phyloP scores from a whole-genome alignment of 306 rosid species.

The Dicorynia guianensis region DNA sequence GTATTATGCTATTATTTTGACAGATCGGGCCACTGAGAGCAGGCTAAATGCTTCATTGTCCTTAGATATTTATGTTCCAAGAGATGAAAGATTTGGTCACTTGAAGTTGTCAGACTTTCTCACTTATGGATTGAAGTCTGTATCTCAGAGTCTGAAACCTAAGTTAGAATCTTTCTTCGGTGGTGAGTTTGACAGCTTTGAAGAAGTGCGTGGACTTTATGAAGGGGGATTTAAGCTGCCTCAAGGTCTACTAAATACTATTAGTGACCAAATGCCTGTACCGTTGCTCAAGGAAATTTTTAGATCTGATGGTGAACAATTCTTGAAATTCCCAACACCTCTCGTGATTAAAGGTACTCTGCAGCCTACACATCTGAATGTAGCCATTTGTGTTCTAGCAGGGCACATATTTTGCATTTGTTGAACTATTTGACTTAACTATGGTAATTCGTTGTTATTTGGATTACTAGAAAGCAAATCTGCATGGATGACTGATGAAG shows the following conservation, averaged over 20 bases:
- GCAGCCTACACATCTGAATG: not conserved
- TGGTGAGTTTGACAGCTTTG: constrained; percentile 59
- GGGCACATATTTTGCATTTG: not conserved
- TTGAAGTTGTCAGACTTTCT: constrained; percentile 74
- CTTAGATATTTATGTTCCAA: constrained; percentile 66
- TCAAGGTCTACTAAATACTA: constrained; percentile 38
- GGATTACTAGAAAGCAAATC: constrained; percentile 54
- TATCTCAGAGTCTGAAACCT: constrained; percentile 61
- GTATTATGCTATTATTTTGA: constrained; percentile 15
- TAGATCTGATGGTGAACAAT: constrained; percentile 64
- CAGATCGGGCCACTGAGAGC: constrained; percentile 67
- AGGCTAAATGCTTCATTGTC: constrained; percentile 26
- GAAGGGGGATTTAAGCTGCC: constrained; percentile 73
- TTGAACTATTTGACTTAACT: not conserved
- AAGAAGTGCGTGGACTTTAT: constrained; percentile 69
- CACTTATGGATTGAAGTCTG: constrained; percentile 62
- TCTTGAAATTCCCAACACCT: constrained; percentile 67
- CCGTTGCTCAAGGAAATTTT: constrained; percentile 68
- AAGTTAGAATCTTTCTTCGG: constrained; percentile 42
- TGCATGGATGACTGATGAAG: constrained; percentile 86
- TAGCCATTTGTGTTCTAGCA: too few species aligned
- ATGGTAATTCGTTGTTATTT: constrained; percentile 12
- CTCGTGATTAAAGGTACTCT: constrained; percentile 68
- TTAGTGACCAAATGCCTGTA: constrained; percentile 55
- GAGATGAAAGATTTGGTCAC: constrained; percentile 81